Conservation (phyloP, 1,139 yeast species). For the Lodderomyces elongisporus region DNA sequence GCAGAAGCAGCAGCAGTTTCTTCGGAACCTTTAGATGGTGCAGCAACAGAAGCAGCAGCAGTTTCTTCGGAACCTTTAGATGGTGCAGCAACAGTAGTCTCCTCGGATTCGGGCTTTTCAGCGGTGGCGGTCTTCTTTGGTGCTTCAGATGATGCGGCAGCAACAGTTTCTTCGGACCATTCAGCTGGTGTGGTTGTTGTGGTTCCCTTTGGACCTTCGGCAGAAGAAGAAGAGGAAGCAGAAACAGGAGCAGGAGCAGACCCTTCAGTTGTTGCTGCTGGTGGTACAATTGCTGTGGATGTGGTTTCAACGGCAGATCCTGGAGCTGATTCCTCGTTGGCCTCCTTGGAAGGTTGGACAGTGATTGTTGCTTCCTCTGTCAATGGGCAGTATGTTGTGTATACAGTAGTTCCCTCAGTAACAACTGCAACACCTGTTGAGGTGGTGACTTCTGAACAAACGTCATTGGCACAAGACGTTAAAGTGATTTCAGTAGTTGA, state of each 20-base stretch:
- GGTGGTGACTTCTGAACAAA: slow-evolving; percentile 23
- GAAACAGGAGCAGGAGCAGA: slow-evolving; percentile 5
- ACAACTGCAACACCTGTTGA: slow-evolving; percentile 38
- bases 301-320: slow-evolving; percentile 1
- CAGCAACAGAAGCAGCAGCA: slow-evolving; percentile 8
- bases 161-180: slow-evolving; percentile 18
- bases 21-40: slow-evolving; percentile 12
- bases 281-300: slow-evolving; percentile 1
- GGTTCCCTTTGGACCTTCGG: slow-evolving; percentile 15
- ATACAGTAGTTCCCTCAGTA: slow-evolving; percentile 28
- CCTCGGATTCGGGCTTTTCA: slow-evolving; percentile 11
- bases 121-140: slow-evolving; percentile 23
- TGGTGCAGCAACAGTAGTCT: slow-evolving; percentile 9
- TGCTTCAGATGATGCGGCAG: slow-evolving; percentile 18
- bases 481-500: slow-evolving; percentile 37
- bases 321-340: slow-evolving; percentile 1
- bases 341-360: neutral
- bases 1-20: slow-evolving; percentile 11
- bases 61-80: slow-evolving; percentile 13
- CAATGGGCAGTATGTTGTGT: slow-evolving; percentile 43
- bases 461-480: slow-evolving; percentile 41
- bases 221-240: slow-evolving; percentile 5
- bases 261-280: slow-evolving; percentile 1
- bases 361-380: slow-evolving; percentile 11
- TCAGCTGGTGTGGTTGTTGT: slow-evolving; percentile 14